Evolutionary conservation across 345 rosid species (phyloP), one percentile per base, ranked within the genome.

Genomic region (Garcia nutans): DNA sequence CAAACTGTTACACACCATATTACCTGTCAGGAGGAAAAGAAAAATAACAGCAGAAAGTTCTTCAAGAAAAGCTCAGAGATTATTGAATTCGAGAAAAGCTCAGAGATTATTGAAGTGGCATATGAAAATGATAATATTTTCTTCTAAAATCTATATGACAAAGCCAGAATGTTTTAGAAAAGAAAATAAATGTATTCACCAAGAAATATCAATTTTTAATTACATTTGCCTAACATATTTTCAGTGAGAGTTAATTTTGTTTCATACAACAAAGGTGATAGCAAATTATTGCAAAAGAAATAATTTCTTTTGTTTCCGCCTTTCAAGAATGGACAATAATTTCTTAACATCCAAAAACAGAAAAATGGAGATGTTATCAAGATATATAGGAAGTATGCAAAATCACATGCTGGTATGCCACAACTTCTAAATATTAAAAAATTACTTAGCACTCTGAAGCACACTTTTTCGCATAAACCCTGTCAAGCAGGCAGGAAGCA

Each of bases 401-500:
- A 47, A 47, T 8, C 50, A 47, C 50, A 11, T 47, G 13, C 50
- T n/a, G 54, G 31, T 45, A 12, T 45, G 8, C 19, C 56, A 9
- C 52, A 41, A 22, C 52, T 19, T 41, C 3, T 60, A 45, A 73
- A 31, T 26, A 73, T 52, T 37, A 11, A 61, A 60, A 50, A 47
- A 58, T 37, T n/a, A 57, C 10, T 61, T 8, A 9, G 11, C 4
- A 71, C 2, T 11, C 22, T 37, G 37, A 12, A 28, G 5, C 37
- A n/a, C 37, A 17, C 2, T 56, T 59, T 16, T 44, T 44, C 31
- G 31, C 17, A 63, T 37, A 10, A 54, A 41, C 47, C 63, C 45
- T 33, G 57, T 56, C 5, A 67, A 75, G 72, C 78, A 57, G 68
- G 76, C 11, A 44, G 55, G 44, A 37, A 22, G 26, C 47, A 47